Base-by-base conservation (phyloP, 1,284 basidiomycete genomes). In the Ceratobasidium sp. region DNA sequence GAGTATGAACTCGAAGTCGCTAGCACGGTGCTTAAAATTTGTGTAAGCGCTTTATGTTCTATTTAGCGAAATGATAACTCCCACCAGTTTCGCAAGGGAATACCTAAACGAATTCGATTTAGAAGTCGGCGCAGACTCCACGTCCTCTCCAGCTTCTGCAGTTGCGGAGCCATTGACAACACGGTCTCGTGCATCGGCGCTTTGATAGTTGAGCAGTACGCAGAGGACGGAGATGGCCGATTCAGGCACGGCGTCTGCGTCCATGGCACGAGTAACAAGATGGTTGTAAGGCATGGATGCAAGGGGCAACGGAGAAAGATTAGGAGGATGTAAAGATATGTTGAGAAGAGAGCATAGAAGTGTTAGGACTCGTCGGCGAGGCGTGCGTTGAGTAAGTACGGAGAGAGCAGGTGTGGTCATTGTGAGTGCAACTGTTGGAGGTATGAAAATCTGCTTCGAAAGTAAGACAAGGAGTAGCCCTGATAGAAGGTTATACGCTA, bases 331-430 rank as follows among this genome's bases (percentile, higher is more conserved):
- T 86, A 98, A 90, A 17, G 91, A 90, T 6, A 94, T 96, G 83
- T 98, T 98, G 78, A 98, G 86, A 63, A 97, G 85, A 10, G 96
- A 97, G 83, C 96, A 98, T 6, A 98, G 85, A 15, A 98, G 85
- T 1, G 95, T 95, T 64, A 98, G 87, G 17, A 96, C 91, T 79
- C 95, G 89, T 61, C 94, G 89, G 39, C 94, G 88, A 77, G 92
- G 90, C 56, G 91, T 90, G 79, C 61, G 71, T 45, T 78, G 66
- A 17, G 90, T 89, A 82, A 95, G 92, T 13, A 94, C 92, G 76
- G 93, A 86, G 82, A 92, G 89, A 28, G 92, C 87, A n/a, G 93
- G 84, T 20, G 95, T 92, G 3, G 92, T 89, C 77, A 89, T 89
- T 33, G 89, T 88, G 82, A 94, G 89, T 20, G 96, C 83, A 1